Evolutionary conservation across 305 asterid genomes (phyloP), one percentile per base, ranked within the genome.

Genomic region (Caryopteris hybrid): DNA sequence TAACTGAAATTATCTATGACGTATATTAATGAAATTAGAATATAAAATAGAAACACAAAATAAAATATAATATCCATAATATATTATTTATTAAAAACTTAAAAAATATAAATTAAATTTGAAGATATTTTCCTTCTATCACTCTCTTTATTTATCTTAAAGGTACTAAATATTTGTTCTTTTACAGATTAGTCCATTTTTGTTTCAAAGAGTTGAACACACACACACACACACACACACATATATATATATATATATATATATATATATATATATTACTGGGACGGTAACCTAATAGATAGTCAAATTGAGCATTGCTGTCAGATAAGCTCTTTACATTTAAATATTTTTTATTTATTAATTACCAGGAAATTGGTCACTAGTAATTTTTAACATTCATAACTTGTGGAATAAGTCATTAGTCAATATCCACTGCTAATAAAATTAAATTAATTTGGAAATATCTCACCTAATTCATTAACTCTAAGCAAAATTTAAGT

Each of bases 301-400:
- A 42, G 70, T 72, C 66, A 62, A 72, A 42, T 56, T 23, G 22
- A 46, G 29, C 43, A 41, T 76, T 70, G 72, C 47, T 70, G 46
- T 70, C 55, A 16, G 56, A 76, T 70, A 8, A 46, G 47, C 46
- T 20, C 42, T 62, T 50, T 38, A 22, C 17, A 10, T 66, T 59
- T 63, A 6, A 17, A 13, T 2, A 8, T 17, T 46, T 39, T 23
- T 25, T 21, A n/a, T n/a, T n/a, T n/a, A n/a, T 21, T 29, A 64
- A 33, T 70, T 58, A 3, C 58, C 46, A 3, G 6, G 53, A 63
- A 56, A 63, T 47, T 47, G 61, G 17, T 55, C 23, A 39, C 47
- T 23, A 10, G 8, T 53, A 11, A 25, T 27, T 39, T 39, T 36
- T 46, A 20, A 22, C 8, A 3, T 42, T 18, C 36, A 0, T 67